Evolutionary conservation across 2,329 filamentous ascomycete genomes (phyloP), one percentile per base, ranked within the genome.

Genomic region (Cytospora schulzeri): DNA sequence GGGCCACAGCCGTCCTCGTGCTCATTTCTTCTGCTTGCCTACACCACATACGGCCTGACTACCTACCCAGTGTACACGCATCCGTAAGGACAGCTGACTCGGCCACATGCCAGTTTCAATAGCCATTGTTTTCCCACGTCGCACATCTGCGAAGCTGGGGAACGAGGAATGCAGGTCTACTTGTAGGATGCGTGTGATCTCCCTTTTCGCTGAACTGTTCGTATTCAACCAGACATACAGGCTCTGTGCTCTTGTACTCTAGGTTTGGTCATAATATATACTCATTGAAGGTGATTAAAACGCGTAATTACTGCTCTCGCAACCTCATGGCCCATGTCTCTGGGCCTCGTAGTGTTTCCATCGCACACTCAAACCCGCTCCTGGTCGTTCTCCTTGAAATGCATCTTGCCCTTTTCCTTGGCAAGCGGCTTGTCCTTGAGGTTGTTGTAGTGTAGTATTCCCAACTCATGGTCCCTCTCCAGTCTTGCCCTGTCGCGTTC

Each of bases 361-460:
- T 24, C n/a, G 11, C 8, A 41, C n/a, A 5, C 24, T 19, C 26
- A 7, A 19, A 24, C 3, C 33, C 53, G 15, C 7, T 52, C 29
- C 11, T 60, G 33, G 31, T 64, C 66, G 61, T 67, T 71, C 51
- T 64, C 62, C 67, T 73, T 73, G 62, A 73, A 73, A 35, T 72
- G 71, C 31, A 64, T 67, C 33, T 73, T 71, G 12, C 70, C 72
- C 68, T 76, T 74, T 66, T 78, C 75, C 60, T 77, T 74, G 69
- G 82, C 80, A 2, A 81, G 81, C 64, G 78, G 77, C 73, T 82
- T 83, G 69, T 80, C 83, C 63, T 80, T 80, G 67, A 84, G 76
- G 61, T 85, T 85, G 69, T 86, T 86, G 72, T 82, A 87, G 71
- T 89, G 86, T 54, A 77, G 78, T 24, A 88, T 80, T 2, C 86